Conservation (phyloP, 2,329 filamentous ascomycete genomes). For the Cryphonectria naterciae region DNA sequence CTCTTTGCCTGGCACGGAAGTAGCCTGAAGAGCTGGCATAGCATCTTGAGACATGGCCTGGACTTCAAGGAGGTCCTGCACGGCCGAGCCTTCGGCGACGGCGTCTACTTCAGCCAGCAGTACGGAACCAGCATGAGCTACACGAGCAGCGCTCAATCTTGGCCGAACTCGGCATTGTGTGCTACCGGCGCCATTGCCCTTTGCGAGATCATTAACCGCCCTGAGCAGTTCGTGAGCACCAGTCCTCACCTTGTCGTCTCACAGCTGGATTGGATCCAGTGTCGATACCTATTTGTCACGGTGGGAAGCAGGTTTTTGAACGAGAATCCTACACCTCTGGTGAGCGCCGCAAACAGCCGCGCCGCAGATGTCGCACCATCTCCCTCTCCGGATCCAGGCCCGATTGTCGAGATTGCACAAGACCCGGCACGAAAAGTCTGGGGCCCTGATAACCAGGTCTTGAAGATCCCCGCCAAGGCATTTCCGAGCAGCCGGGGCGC, state of each 20-base stretch:
- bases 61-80: constrained; percentile 67
- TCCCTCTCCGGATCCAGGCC: not conserved
- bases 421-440: constrained; percentile 27
- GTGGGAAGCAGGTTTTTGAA: not conserved
- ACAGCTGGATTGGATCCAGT: constrained; percentile 85
- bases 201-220: constrained; percentile 83
- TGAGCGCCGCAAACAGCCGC: not conserved
- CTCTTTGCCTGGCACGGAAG: constrained; percentile 57
- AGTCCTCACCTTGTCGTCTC: constrained; percentile 72
- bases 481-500: constrained; percentile 35
- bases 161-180: constrained; percentile 70
- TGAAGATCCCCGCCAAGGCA: constrained; percentile 41
- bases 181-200: constrained; percentile 68
- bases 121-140: constrained; percentile 55
- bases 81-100: constrained; percentile 76
- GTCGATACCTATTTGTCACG: constrained; percentile 74
- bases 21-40: constrained; percentile 55
- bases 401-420: constrained; percentile 28
- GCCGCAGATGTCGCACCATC: too few species aligned
- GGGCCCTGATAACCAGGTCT: constrained; percentile 10
- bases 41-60: constrained; percentile 81
- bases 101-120: constrained; percentile 76
- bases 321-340: not conserved
- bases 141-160: constrained; percentile 40
- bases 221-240: constrained; percentile 59